Evolutionary conservation across 164 flowering plant genomes (phyloP).

Genomic region (Vitis labrusca): DNA sequence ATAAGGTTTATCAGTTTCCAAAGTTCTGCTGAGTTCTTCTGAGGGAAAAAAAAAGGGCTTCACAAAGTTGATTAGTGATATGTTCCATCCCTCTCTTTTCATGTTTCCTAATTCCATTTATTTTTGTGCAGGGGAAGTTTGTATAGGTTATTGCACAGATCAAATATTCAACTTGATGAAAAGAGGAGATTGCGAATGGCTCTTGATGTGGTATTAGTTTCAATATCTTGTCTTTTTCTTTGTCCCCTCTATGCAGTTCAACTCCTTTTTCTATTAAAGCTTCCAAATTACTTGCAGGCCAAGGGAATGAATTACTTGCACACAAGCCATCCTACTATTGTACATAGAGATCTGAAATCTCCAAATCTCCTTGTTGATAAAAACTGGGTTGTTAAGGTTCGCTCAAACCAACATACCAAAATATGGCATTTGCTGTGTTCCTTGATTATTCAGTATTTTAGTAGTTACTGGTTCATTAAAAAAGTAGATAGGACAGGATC

Average conservation of each 20-base stretch:
- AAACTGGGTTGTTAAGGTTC: slow-evolving; percentile 97
- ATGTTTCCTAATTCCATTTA: slow-evolving; percentile 10
- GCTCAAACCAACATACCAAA: background rate
- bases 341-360: slow-evolving; percentile 95
- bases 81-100: background rate
- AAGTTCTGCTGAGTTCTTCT: too few species aligned
- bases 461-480: background rate
- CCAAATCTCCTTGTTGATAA: slow-evolving; percentile 98
- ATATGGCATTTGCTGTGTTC: background rate
- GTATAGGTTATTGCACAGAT: slow-evolving; percentile 81
- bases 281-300: slow-evolving; percentile 54
- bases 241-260: background rate
- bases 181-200: slow-evolving; percentile 91
- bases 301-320: slow-evolving; percentile 99
- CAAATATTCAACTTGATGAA: slow-evolving; percentile 74
- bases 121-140: slow-evolving; percentile 80
- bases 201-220: slow-evolving; percentile 80
- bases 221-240: background rate
- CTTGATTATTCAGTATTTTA: background rate
- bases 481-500: background rate
- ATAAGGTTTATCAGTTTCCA: too few species aligned
- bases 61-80: background rate
- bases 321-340: slow-evolving; percentile 92
- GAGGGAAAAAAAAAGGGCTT: too few species aligned
- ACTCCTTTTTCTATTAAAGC: slow-evolving; percentile 6